phyloP scores from a whole-genome alignment of 306 rosid genomes.

The Dryas alaskensis region DNA sequence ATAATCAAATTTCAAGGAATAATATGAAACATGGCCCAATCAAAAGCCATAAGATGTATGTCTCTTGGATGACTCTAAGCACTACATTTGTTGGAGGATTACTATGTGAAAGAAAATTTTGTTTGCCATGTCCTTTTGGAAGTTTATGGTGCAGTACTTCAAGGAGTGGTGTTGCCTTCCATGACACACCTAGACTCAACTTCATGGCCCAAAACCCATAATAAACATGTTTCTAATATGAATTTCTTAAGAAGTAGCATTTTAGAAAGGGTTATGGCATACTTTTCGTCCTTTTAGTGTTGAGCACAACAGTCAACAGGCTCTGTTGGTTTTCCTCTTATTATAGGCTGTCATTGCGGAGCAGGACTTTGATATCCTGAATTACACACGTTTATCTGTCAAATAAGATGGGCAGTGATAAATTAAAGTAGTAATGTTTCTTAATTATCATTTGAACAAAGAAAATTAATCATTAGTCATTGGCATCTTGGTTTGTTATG shows the following conservation, averaged over 20 bases:
- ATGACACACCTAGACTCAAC: background rate
- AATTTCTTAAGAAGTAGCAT: background rate
- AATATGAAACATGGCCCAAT: background rate
- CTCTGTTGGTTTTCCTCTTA: background rate
- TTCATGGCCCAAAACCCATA: background rate
- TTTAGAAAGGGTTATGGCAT: background rate
- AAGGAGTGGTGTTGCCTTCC: background rate
- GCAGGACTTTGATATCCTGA: background rate
- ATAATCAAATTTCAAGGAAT: slow-evolving; percentile 4
- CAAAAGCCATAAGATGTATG: background rate
- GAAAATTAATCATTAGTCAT: background rate
- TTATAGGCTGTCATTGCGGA: background rate
- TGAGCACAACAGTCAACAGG: background rate
- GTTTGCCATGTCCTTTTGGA: background rate
- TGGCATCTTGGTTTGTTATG: background rate
- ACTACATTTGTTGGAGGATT: background rate
- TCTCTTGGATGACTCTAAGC: slow-evolving; percentile 3
- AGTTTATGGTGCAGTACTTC: background rate
- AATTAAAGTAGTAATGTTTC: too few relatives aligned
- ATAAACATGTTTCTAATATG: background rate
- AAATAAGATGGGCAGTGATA: background rate
- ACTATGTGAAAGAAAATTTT: background rate
- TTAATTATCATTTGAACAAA: background rate
- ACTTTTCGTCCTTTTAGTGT: background rate
- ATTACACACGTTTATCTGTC: background rate